Percentiles rank a stretch among this genome's conserved stretches.
Evolutionary conservation across 345 rosid genomes (phyloP).

Genomic region (Aegle marmelos): DNA sequence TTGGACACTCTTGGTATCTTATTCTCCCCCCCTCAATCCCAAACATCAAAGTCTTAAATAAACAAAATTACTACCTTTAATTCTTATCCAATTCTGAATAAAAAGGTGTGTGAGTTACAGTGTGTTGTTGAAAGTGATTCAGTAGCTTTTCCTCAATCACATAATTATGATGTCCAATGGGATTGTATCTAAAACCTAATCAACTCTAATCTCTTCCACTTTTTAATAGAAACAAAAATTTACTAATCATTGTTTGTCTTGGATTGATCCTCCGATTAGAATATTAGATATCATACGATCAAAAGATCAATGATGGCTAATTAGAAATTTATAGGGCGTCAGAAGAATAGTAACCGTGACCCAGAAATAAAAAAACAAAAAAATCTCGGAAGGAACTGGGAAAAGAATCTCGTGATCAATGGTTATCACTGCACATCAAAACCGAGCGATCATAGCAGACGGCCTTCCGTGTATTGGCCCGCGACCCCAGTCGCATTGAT

Average conservation of each 20-base stretch:
- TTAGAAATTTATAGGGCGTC: not conserved
- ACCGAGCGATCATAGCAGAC: not conserved
- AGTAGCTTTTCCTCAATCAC: constrained; percentile 14
- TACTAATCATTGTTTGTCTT: not conserved
- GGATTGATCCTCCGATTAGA: not conserved
- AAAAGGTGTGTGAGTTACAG: constrained; percentile 31
- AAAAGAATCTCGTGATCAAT: constrained; percentile 1
- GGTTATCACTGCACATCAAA: constrained; percentile 1
- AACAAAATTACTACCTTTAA: constrained; percentile 19
- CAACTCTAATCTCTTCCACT: not conserved
- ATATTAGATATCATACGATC: not conserved
- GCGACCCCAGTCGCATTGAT: not conserved
- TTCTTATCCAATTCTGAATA: not conserved
- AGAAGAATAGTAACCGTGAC: not conserved
- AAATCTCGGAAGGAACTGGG: not conserved
- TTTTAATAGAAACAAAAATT: constrained; percentile 3
- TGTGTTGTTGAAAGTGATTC: constrained; percentile 30
- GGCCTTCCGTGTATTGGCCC: constrained; percentile 9
- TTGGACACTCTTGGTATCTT: constrained; percentile 24
- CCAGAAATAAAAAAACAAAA: not conserved
- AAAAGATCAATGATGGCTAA: not conserved
- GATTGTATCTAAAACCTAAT: constrained; percentile 17
- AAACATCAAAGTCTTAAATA: constrained; percentile 6
- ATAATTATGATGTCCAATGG: constrained; percentile 11
- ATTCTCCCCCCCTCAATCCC: constrained; percentile 6